phyloP scores from a whole-genome alignment of 2,329 filamentous ascomycete species.

The Exophiala bonariae region DNA sequence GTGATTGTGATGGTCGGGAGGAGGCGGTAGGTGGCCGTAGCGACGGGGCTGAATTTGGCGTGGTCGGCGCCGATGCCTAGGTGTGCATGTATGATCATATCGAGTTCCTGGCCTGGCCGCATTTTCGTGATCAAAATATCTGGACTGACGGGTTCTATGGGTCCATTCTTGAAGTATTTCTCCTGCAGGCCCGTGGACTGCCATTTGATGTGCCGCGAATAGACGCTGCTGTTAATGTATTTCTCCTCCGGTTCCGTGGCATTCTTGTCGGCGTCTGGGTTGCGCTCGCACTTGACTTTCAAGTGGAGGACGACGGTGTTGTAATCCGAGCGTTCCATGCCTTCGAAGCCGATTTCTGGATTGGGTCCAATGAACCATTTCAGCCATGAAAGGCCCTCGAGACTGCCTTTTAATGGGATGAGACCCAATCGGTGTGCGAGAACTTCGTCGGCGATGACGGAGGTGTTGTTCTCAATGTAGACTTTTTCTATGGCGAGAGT shows the following conservation, averaged over 20 bases:
- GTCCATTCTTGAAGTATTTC: slow-evolving; percentile 60
- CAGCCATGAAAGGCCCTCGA: slow-evolving; percentile 76
- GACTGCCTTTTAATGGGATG: slow-evolving; percentile 80
- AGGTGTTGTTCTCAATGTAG: slow-evolving; percentile 94
- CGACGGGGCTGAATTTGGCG: slow-evolving; percentile 95
- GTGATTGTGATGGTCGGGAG: slow-evolving; percentile 84
- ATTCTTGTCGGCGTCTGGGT: slow-evolving; percentile 66
- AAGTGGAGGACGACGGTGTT: slow-evolving; percentile 84
- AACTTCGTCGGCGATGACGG: slow-evolving; percentile 96
- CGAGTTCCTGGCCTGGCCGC: slow-evolving; percentile 83
- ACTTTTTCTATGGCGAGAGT: slow-evolving; percentile 92
- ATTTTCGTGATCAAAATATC: slow-evolving; percentile 94
- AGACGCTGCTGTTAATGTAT: slow-evolving; percentile 82
- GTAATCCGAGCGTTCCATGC: slow-evolving; percentile 62
- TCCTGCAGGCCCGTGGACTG: slow-evolving; percentile 69
- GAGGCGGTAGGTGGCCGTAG: slow-evolving; percentile 88
- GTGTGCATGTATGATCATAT: slow-evolving; percentile 87
- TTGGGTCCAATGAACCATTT: slow-evolving; percentile 77
- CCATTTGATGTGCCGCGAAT: slow-evolving; percentile 76
- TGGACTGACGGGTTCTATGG: slow-evolving; percentile 78
- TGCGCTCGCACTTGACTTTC: slow-evolving; percentile 76
- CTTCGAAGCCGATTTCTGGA: slow-evolving; percentile 47
- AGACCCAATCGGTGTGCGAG: slow-evolving; percentile 86
- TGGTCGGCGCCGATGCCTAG: slow-evolving; percentile 94
- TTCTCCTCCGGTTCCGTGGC: slow-evolving; percentile 81